phyloP scores from a whole-genome alignment of 2,329 filamentous ascomycete species.

The Fusarium pininemorale region DNA sequence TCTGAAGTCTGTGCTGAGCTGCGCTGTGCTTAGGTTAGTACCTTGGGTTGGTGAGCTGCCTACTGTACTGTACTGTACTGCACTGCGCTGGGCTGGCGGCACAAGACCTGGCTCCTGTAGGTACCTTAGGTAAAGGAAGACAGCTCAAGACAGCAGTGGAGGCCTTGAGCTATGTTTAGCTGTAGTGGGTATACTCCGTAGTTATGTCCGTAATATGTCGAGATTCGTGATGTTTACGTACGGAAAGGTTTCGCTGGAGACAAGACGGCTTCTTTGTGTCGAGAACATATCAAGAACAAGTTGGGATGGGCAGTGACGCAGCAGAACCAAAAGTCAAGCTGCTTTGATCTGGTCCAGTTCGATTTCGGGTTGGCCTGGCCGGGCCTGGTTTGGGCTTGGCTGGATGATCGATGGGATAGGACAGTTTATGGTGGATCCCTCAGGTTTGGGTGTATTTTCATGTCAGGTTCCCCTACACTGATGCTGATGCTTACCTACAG shows the following conservation, averaged over 20 bases:
- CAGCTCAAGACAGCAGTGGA: background rate
- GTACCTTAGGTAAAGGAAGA: background rate
- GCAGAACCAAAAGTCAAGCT: constrained; percentile 33
- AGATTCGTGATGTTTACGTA: background rate
- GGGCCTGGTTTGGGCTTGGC: constrained; percentile 13
- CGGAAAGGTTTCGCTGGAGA: constrained; percentile 5
- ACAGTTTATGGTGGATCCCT: constrained; percentile 35
- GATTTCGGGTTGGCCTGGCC: constrained; percentile 27
- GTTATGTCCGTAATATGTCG: background rate
- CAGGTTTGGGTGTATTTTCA: constrained; percentile 13
- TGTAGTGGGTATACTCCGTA: background rate
- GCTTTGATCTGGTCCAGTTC: constrained; percentile 37
- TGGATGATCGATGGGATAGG: constrained; percentile 25
- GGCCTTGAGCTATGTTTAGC: background rate
- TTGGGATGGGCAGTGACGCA: constrained; percentile 37
- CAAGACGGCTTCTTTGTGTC: constrained; percentile 1
- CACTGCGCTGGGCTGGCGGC: constrained; percentile 11
- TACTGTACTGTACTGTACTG: background rate
- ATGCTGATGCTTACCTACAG: constrained; percentile 6
- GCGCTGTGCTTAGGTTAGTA: background rate
- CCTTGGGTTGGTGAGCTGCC: background rate
- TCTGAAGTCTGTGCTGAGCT: constrained; percentile 32
- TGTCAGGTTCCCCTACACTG: constrained; percentile 12
- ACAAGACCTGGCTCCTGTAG: background rate
- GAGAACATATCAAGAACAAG: constrained; percentile 22